Conservation (phyloP, 192 early-diverging fungal species). For the Backusella psychrophila region DNA sequence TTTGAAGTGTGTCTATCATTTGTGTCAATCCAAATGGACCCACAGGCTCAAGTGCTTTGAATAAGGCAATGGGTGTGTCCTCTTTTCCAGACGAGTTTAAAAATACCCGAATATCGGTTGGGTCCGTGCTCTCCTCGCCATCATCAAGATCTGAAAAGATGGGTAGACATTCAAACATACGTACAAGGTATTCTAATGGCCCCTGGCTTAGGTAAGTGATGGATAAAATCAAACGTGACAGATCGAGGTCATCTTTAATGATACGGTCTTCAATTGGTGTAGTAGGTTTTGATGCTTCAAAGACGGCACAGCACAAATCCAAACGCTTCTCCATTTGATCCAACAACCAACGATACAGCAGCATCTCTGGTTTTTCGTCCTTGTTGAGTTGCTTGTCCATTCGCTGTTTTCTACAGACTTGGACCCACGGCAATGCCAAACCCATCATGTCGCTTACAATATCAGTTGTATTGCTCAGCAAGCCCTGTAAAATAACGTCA, state of each 20-base stretch:
- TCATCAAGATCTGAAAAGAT: constrained; percentile 40
- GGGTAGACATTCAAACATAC: constrained; percentile 56
- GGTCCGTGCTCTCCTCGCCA: constrained; percentile 10
- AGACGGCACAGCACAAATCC: constrained; percentile 41
- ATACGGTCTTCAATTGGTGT: constrained; percentile 45
- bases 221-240: constrained; percentile 47
- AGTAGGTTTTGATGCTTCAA: constrained; percentile 53
- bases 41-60: constrained; percentile 23
- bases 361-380: constrained; percentile 27
- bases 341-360: constrained; percentile 49
- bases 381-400: constrained; percentile 10
- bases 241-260: constrained; percentile 48
- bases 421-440: constrained; percentile 47
- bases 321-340: constrained; percentile 31
- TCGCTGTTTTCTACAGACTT: neutral
- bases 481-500: constrained; percentile 25
- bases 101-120: constrained; percentile 6
- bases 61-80: constrained; percentile 27
- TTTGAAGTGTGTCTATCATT: constrained; percentile 54
- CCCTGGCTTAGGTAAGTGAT: constrained; percentile 49
- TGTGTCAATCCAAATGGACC: constrained; percentile 37
- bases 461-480: constrained; percentile 31
- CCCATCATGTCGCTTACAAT: constrained; percentile 49
- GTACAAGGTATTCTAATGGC: constrained; percentile 42
- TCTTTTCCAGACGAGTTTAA: constrained; percentile 2